Base-by-base conservation (phyloP, 2,329 filamentous ascomycete genomes). In the Neurospora sp. region DNA sequence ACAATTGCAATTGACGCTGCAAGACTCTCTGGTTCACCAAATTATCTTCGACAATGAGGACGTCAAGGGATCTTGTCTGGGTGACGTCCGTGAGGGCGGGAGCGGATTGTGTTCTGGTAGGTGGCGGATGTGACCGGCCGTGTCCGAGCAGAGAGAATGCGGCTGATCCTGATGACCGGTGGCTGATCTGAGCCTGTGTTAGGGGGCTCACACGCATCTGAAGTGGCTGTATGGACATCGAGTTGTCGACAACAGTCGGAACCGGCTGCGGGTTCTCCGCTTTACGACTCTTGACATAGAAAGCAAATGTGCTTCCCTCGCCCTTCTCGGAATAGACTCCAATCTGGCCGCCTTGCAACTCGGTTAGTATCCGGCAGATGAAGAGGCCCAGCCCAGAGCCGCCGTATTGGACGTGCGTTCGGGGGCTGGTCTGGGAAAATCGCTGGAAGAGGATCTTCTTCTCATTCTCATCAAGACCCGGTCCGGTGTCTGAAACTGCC, bases 321-420 rank as follows among this genome's bases (percentile, higher is more conserved):
- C 89, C 91, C 70, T 88, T 85, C 72, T 86, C 82, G 0, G 90
- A 92, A 1, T 85, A 84, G 2, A 93, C 90, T 8, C 91, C 91
- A 69, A 93, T 92, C 76, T 93, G 90, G 2, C 91, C 91, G 15
- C 91, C 91, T 79, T 93, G 91, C 67, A 93, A 81, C 77, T 93
- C 91, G 1, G 90, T 91, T 67, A 94, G 81, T 74, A 91, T 91
- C 43, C 91, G 85, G 4, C 89, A 92, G 76, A 94, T 93, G 80
- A 93, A 93, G 1, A 94, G 81, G 0, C 92, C 92, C 0, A 95
- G 84, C 0, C 92, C 92, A 0, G 89, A 91, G 0, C 92, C 92
- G 33, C 92, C 92, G 72, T 94, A 94, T 72, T 92, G 87, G 1
- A 92, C 89, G 72, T 93, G 91, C 0, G 91, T 93, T 66, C 89